Conservation (phyloP, 2,329 filamentous ascomycete genomes). For the Talaromyces sp. region DNA sequence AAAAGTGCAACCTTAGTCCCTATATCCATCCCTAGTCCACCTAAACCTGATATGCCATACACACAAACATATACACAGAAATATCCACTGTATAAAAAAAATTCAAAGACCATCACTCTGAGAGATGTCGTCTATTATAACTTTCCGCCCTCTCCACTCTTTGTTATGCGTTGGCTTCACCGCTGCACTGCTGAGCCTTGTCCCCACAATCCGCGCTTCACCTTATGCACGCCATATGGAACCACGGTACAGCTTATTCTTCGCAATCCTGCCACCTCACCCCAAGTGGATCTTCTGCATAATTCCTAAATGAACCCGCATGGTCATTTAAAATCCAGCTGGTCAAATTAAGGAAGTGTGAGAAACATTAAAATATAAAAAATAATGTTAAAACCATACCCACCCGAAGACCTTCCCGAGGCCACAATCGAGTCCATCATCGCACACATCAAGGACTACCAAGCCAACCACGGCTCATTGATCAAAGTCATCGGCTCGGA, state of each 20-base stretch:
- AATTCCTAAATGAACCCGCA: background rate
- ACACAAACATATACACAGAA: background rate
- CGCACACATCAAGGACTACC: slow-evolving; percentile 38
- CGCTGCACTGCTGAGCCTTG: background rate
- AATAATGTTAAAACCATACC: slow-evolving; percentile 16
- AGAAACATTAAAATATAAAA: too few relatives aligned
- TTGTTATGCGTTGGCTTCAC: background rate
- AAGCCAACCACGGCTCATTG: slow-evolving; percentile 38
- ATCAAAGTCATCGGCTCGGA: slow-evolving; percentile 29
- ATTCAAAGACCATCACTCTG: background rate
- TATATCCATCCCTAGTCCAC: background rate
- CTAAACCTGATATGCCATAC: background rate
- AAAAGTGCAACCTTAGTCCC: background rate
- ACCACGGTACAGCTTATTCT: background rate
- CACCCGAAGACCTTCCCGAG: slow-evolving; percentile 30
- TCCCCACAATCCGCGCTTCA: background rate
- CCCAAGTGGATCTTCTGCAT: background rate
- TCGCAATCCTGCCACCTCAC: background rate
- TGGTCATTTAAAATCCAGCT: background rate
- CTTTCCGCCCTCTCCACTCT: background rate
- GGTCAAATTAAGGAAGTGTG: too few relatives aligned
- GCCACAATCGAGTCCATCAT: slow-evolving; percentile 25
- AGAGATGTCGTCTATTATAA: background rate
- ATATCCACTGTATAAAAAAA: background rate
- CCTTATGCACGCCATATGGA: background rate